Percentiles rank a stretch among this genome's conserved stretches.
phyloP scores from a whole-genome alignment of 768 basidiomycete species.

The Naganishia vishniacii region DNA sequence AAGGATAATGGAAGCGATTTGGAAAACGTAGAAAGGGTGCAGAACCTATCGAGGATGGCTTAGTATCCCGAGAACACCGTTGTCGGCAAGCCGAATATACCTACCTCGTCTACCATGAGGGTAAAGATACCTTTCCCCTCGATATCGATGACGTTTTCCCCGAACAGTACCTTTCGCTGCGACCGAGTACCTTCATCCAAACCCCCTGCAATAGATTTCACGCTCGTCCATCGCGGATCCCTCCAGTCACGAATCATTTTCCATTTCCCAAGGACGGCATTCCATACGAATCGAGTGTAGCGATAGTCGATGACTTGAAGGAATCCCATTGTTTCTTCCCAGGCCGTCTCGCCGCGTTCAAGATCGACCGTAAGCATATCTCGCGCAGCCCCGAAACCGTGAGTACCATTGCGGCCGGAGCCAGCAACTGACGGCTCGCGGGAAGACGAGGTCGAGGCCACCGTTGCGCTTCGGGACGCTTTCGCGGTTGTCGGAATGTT shows the following conservation, averaged over 20 bases:
- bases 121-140: conserved; percentile 72
- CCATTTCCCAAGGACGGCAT: conserved; percentile 77
- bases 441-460: conserved; percentile 22
- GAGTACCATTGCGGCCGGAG: conserved; percentile 28
- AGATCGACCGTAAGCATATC: conserved; percentile 45
- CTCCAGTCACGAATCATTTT: conserved; percentile 83
- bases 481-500: conserved; percentile 18
- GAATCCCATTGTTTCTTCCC: conserved; percentile 49
- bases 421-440: conserved; percentile 20
- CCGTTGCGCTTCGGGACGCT: conserved; percentile 12
- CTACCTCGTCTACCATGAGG: conserved; percentile 82
- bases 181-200: conserved; percentile 56
- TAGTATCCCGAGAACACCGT: background rate
- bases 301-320: conserved; percentile 81
- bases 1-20: conserved; percentile 85
- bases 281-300: conserved; percentile 82
- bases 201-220: conserved; percentile 63
- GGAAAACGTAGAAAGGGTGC: conserved; percentile 97
- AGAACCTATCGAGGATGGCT: conserved; percentile 58
- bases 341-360: conserved; percentile 45
- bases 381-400: conserved; percentile 39
- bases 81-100: conserved; percentile 27
- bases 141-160: conserved; percentile 80
- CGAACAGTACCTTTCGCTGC: conserved; percentile 72
- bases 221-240: conserved; percentile 65